Base-by-base conservation (phyloP, 148 eudicot species). In the Agrostemma githago region DNA sequence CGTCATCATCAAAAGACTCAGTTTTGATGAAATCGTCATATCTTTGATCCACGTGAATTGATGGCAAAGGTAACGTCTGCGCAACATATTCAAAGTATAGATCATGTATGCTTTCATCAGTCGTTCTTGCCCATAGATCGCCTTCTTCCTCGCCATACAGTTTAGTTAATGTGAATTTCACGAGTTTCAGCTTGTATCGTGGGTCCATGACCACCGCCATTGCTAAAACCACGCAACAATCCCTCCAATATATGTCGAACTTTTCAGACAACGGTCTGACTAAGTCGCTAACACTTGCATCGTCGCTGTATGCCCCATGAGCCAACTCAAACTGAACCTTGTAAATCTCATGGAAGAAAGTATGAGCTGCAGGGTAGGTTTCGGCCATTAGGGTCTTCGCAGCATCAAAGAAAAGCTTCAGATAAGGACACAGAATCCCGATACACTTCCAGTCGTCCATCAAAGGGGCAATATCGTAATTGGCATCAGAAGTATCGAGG, bases 181-280 rank as follows among this genome's bases (percentile, higher is more conserved):
- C 82, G 1, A 87, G 84, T 86, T 83, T 81, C 85, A 85, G 70
- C 78, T 92, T 96, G 75, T 68, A 92, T 72, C 97, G 83, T 2
- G 99, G 99, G 77, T 95, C 99, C 99, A 95, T 87, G 71, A 81
- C 86, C 14, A 84, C 92, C 19, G 96, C 89, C 83, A 84, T 68
- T 4, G 96, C 92, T 19, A 92, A 68, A 42, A 89, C 79, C 73
- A 85, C 75, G 57, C 78, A 71, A 38, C 87, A 84, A 8, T 84
- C 88, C 15, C 83, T 87, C 96, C 97, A 92, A 79, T 89, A 96
- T 34, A 63, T 63, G 66, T 85, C 77, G 68, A 86, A 92, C 72
- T 62, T 87, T 14, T 82, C 94, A 66, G 68, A 79, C 81, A 95
- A 74, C 34, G 92, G 90, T 54, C 64, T 79, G 7, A 85, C 76